phyloP scores from a whole-genome alignment of 768 basidiomycete genomes.

The Sporobolomyces pararoseus region DNA sequence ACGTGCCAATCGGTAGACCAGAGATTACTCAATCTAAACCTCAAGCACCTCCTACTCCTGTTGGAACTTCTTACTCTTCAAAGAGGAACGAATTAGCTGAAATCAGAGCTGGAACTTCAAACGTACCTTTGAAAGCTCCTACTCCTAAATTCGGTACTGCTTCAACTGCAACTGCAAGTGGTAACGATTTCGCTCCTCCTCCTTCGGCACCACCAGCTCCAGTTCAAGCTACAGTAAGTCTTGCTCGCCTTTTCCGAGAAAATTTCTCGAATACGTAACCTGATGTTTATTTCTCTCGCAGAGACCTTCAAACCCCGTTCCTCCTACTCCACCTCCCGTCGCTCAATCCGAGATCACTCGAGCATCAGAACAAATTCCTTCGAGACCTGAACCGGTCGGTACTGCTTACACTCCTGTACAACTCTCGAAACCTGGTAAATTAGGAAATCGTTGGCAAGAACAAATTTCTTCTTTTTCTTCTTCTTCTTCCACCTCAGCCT shows the following conservation, averaged over 20 bases:
- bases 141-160: constrained; percentile 55
- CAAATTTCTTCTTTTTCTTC: constrained; percentile 31
- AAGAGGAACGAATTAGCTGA: constrained; percentile 44
- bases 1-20: constrained; percentile 47
- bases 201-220: constrained; percentile 56
- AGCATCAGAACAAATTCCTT: constrained; percentile 50
- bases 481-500: constrained; percentile 1
- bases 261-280: no score
- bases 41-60: constrained; percentile 30
- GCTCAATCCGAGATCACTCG: constrained; percentile 37
- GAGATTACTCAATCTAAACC: constrained; percentile 41
- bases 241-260: no score
- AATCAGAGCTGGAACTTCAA: constrained; percentile 52
- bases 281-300: background rate
- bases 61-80: constrained; percentile 46
- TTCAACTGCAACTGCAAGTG: constrained; percentile 45
- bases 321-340: constrained; percentile 51
- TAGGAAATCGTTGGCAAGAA: constrained; percentile 67
- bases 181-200: constrained; percentile 43
- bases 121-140: constrained; percentile 20
- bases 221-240: background rate
- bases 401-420: constrained; percentile 85
- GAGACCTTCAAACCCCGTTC: constrained; percentile 41
- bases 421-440: constrained; percentile 76
- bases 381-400: constrained; percentile 75